Base-by-base conservation (phyloP, 2,329 filamentous ascomycete genomes). In the Gyromitra esculenta region DNA sequence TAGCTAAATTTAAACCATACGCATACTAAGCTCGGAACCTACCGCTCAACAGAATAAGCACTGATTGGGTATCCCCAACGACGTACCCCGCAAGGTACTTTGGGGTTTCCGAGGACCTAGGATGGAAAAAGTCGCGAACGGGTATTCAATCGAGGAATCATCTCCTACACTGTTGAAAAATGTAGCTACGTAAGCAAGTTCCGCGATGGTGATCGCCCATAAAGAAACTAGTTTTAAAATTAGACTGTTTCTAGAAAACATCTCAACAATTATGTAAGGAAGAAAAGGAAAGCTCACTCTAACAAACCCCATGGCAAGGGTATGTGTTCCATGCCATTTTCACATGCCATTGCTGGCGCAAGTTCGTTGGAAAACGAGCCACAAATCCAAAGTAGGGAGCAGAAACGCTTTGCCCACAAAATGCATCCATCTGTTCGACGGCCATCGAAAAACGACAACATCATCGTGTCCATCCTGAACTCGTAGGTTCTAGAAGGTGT, bases 41-140 rank as follows among this genome's bases (percentile, higher is more conserved):
- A 57, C 64, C n/a, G 56, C 64, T 37, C n/a, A 52, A 54, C 35
- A 67, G 5, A 52, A 25, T 39, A 18, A 35, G 25, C 31, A 11
- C 56, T 62, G 31, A 41, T 21, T 54, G 31, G 50, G 48, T 56
- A 13, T 31, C 52, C 52, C 50, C 48, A 41, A 41, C 57, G 35
- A 41, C 18, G 2, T 48, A 48, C 37, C 59, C 41, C 31, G n/a
- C 59, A 18, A 15, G 43, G 43, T 62, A 60, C 35, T 31, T 21
- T 15, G 35, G 37, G 35, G 31, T 13, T 37, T 31, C 66, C 56
- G 52, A 7, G 35, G 37, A 39, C 64, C 57, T 56, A 9, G 15
- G 21, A 31, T 31, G 64, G 35, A 67, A 67, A 66, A 67, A 37
- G 60, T 39, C 66, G 13, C 39, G 65, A 59, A 48, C 54, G 54